Evolutionary conservation across 2,329 filamentous ascomycete species (phyloP), one percentile per base, ranked within the genome.

Genomic region (Grosmannia clavigera): DNA sequence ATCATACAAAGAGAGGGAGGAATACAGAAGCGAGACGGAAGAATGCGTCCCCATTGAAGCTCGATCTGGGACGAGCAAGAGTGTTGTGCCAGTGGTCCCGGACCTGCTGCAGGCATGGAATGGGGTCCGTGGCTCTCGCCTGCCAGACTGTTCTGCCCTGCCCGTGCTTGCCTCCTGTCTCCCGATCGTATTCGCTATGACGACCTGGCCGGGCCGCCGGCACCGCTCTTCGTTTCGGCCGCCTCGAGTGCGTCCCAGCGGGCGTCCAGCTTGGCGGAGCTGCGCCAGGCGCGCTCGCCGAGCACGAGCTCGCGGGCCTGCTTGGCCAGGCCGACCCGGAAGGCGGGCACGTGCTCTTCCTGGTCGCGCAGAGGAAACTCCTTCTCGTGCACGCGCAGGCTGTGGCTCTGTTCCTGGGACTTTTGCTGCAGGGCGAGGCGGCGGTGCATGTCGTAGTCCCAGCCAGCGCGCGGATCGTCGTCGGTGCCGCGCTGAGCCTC

Each of bases 301-400:
- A 76, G 73, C 64, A 88, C 70, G 66, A 91, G 68, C 66, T 78
- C 75, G 73, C 81, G 77, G 22, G 87, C 88, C 73, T 87, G 81
- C 69, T 79, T 72, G 62, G 76, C 78, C 66, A 83, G 65, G 61
- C 74, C 68, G 60, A 72, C 65, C 53, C 73, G 63, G 53, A 69
- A 66, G 66, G 75, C 69, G 51, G 76, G 72, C 61, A 76, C 72
- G 63, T 70, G 63, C 10, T 51, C 57, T 67, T 68, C 51, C 68
- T 69, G 59, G n/a, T 14, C 29, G 75, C 69, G 64, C 72, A 68
- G 54, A 73, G 14, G 22, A 55, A 62, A 64, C 46, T 58, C 40
- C 19, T 55, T 51, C 5, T 59, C 53, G 58, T 62, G 56, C 16
- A 59, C 55, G 50, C 61, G 58, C 61, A 64, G 60, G 52, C 7